A percentile compares a stretch with the other conserved stretches of the same genome.
These are phyloP conservation scores for Setaria viridis DNA, from an alignment of 202 grass and related monocot species.

Conservation along the genomic window DNA sequence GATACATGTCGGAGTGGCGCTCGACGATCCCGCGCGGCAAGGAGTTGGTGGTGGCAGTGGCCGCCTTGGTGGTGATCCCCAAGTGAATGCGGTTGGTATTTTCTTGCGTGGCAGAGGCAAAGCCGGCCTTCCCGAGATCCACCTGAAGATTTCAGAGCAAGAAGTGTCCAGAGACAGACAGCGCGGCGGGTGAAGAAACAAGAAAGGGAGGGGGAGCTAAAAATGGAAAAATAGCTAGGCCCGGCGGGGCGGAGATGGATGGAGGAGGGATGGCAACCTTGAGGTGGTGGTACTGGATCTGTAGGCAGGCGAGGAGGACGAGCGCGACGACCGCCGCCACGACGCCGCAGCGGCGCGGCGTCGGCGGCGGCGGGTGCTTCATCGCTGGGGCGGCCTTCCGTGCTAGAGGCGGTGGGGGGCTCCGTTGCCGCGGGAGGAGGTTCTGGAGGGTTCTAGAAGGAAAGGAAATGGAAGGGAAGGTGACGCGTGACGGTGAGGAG, in stretches of 20 bases:
- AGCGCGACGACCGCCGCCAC: constrained; percentile 59
- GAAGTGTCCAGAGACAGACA: neutral
- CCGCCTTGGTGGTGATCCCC: constrained; percentile 49
- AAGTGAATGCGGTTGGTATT: constrained; percentile 3
- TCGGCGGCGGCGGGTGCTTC: constrained; percentile 40
- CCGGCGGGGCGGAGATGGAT: neutral
- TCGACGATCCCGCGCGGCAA: constrained; percentile 79
- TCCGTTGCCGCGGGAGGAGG: neutral
- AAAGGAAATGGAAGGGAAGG: neutral
- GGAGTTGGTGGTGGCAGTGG: constrained; percentile 47
- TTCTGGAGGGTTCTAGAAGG: neutral
- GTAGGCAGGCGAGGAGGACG: constrained; percentile 71
- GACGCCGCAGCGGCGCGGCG: constrained; percentile 51
- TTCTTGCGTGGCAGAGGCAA: constrained; percentile 32
- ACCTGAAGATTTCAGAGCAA: constrained; percentile 42
- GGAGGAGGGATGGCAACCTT: constrained; percentile 42
- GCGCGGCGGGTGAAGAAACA: neutral
- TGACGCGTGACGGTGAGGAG: neutral
- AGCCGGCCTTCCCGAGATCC: constrained; percentile 55
- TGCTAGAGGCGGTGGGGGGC: neutral
- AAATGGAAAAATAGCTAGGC: constrained; percentile 17
- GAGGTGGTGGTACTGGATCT: constrained; percentile 80
- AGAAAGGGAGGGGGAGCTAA: neutral
- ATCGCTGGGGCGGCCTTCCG: neutral
- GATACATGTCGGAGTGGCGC: constrained; percentile 75